Evolutionary conservation across 371 early-diverging fungal genomes (phyloP), one percentile per base, ranked within the genome.

Genomic region (Apophysomyces variabilis): DNA sequence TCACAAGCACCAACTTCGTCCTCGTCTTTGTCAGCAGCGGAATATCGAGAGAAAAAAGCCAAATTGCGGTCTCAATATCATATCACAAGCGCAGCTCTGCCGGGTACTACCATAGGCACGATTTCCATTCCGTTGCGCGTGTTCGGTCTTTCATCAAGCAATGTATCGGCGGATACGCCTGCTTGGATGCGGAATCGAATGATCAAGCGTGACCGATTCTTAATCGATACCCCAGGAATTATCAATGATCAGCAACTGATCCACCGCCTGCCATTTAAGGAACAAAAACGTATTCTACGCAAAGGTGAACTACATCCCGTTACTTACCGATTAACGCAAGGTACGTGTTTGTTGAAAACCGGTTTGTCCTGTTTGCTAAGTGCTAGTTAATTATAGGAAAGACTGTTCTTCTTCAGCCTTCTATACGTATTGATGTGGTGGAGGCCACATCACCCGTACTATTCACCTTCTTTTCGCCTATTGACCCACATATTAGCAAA

Each of bases 71-170:
- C 74, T 0, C 70, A 84, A 38, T 84, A 85, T 65, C 75, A 74
- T 39, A 85, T 87, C 13, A 84, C 90, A 1, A 84, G 85, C 37
- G 88, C 90, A 14, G 71, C 78, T 21, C 67, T 86, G 12, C 91
- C 92, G 13, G 92, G 92, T 4, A 91, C 92, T 6, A 91, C 92
- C 4, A 84, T 90, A 72, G 89, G 88, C 0, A 81, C 83, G n/a
- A 76, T 83, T 38, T 79, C 76, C n/a, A 75, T 90, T 18, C 91
- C 91, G 0, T 62, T 90, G 43, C 74, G 78, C 57, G 77, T 77
- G 6, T 74, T 91, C 57, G 77, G 77, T 26, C 65, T 75, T 39
- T 37, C 58, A 7, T 12, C 65, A 5, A 60, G 50, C 9, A 47
- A 46, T 9, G n/a, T 13, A 26, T 37, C 14, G 18, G 32, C 64